Evolutionary conservation across 2,329 filamentous ascomycete species (phyloP).

Genomic region (Penicillium sp.): DNA sequence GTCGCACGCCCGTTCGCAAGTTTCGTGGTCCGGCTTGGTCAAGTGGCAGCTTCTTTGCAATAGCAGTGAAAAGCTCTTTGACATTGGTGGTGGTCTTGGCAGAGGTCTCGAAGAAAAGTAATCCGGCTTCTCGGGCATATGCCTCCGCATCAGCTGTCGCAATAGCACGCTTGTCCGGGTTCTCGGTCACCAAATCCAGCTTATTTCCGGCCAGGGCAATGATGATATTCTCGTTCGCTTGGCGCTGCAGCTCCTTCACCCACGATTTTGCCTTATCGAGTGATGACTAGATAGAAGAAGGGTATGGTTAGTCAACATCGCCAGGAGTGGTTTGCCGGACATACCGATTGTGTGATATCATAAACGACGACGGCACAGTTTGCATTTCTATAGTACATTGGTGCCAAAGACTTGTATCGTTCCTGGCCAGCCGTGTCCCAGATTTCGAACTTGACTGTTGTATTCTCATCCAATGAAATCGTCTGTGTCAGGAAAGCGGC

Average conservation of each 20-base stretch:
- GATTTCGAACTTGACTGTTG: constrained; percentile 99
- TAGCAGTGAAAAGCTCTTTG: constrained; percentile 89
- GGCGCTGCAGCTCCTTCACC: constrained; percentile 97
- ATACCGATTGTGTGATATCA: constrained; percentile 97
- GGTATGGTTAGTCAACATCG: constrained; percentile 15
- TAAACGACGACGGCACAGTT: constrained; percentile 99
- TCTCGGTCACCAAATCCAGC: constrained; percentile 88
- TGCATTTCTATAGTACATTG: constrained; percentile 99
- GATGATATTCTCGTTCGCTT: constrained; percentile 99
- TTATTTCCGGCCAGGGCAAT: constrained; percentile 98
- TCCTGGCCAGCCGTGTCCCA: constrained; percentile 99
- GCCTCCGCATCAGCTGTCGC: constrained; percentile 85
- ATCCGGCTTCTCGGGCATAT: constrained; percentile 86
- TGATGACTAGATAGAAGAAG: constrained; percentile 63
- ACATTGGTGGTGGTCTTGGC: constrained; percentile 98
- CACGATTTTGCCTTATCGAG: constrained; percentile 98
- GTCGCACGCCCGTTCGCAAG: constrained; percentile 61
- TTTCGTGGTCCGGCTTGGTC: constrained; percentile 94
- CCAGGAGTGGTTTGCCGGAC: constrained; percentile 26
- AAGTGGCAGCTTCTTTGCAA: constrained; percentile 94
- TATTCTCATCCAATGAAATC: constrained; percentile 95
- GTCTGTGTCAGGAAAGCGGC: constrained; percentile 98
- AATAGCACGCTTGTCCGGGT: constrained; percentile 93
- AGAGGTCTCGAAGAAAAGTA: constrained; percentile 97
- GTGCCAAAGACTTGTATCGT: constrained; percentile 96